Evolutionary conservation across 1,284 basidiomycete genomes (phyloP), one percentile per base, ranked within the genome.

Genomic region (Vanrija sp.): DNA sequence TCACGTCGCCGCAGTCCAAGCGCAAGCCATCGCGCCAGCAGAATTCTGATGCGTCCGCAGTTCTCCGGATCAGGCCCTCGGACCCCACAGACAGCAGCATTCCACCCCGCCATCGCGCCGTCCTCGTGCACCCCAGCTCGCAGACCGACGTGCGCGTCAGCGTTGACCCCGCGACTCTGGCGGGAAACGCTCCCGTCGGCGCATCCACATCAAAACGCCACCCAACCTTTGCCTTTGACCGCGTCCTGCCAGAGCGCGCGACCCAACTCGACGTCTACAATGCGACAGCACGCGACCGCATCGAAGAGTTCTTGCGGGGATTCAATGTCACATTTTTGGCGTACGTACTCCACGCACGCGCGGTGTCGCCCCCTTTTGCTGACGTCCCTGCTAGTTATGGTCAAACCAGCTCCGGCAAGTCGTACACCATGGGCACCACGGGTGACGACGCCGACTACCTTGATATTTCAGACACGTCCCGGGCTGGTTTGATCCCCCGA

Each of bases 241-340:
- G 91, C 65, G 95, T 98, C 49, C 86, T 95, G 66, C 83, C 84
- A 3, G 91, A 90, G 26, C 79, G 84, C 40, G 85, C 90, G 38
- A 87, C 86, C 0, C 95, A 98, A 73, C 83, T 86, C 73, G 83
- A 86, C 38, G 83, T 98, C 64, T 98, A 91, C 76, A 85, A 85
- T 40, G 82, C 83, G 6, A 90, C 89, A 23, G 90, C 92, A 6
- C 84, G 86, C 55, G 88, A 91, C 23, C 86, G 96, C 63, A 83
- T 98, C 60, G 85, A 87, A 28, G 88, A 90, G 62, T 98, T 98
- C 75, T 73, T 97, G 46, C 91, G 94, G 68, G 95, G 95, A 12
- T 95, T 93, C 79, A 98, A 98, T 78, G 95, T 93, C 62, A 98
- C 96, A 39, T 88, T 98, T 60, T 84, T 98, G 59, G 95, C 95